These are phyloP conservation scores for Exobasidium cylindrosporum DNA, from an alignment of 1,284 basidiomycete species.

Conservation along the genomic window DNA sequence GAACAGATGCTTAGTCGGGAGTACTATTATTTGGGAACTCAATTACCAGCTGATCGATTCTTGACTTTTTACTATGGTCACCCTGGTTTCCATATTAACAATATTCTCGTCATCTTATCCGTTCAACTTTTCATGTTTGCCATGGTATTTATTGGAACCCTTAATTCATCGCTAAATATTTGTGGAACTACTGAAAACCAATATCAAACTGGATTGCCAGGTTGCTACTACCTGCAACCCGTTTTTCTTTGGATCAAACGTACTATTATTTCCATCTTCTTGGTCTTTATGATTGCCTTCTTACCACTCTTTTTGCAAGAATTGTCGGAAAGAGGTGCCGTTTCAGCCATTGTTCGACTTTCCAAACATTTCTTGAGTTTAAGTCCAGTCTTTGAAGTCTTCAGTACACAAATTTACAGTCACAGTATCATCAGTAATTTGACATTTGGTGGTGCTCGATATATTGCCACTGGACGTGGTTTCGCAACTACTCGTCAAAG, in stretches of 20 bases:
- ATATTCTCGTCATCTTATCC: conserved; percentile 69
- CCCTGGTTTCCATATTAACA: conserved; percentile 99
- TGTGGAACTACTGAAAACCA: conserved; percentile 50
- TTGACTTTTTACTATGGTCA: conserved; percentile 99
- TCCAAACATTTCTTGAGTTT: conserved; percentile 54
- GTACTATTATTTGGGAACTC: conserved; percentile 99
- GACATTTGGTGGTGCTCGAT: conserved; percentile 55
- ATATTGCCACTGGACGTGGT: conserved; percentile 55
- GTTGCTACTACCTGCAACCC: conserved; percentile 55
- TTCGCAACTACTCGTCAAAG: conserved; percentile 54
- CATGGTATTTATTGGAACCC: conserved; percentile 53
- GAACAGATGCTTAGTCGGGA: conserved; percentile 99
- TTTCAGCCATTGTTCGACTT: conserved; percentile 51
- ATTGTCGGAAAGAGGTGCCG: conserved; percentile 53
- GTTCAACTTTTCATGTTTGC: conserved; percentile 55
- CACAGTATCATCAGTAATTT: conserved; percentile 55
- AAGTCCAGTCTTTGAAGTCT: conserved; percentile 54
- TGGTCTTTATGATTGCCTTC: conserved; percentile 56
- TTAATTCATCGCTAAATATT: conserved; percentile 49
- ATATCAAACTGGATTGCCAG: conserved; percentile 49
- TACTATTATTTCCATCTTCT: conserved; percentile 54
- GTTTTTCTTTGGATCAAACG: conserved; percentile 55
- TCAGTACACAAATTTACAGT: conserved; percentile 54
- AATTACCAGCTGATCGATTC: conserved; percentile 96
- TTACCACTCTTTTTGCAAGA: conserved; percentile 54